Evolutionary conservation across 1,139 yeast genomes (phyloP).

Genomic region (Sugiyamaella sp.): DNA sequence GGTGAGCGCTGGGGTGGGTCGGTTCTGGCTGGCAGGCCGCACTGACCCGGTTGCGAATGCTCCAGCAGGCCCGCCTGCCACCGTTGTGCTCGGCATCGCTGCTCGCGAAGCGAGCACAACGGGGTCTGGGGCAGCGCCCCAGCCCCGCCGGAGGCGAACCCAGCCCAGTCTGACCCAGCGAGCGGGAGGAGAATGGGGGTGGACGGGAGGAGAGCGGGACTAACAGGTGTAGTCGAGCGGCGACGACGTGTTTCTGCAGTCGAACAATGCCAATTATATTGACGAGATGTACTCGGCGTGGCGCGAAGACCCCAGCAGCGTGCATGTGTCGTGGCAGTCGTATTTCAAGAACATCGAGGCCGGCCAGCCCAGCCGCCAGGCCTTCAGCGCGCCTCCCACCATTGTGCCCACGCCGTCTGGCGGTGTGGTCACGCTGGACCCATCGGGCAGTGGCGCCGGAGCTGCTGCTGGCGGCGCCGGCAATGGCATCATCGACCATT

Average conservation of each 20-base stretch:
- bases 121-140: neutral
- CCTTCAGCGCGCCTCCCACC: constrained; percentile 91
- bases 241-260: constrained; percentile 75
- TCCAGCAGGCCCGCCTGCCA: no score
- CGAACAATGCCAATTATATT: constrained; percentile 86
- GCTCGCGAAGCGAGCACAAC: no score
- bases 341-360: constrained; percentile 88
- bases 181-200: constrained; percentile 2
- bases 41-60: no score
- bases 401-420: constrained; percentile 75
- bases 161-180: neutral
- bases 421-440: constrained; percentile 50
- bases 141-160: neutral
- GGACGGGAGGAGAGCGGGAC: neutral
- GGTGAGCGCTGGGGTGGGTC: no score
- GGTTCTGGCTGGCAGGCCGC: no score
- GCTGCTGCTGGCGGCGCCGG: constrained; percentile 39
- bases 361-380: constrained; percentile 66
- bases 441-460: constrained; percentile 49
- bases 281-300: constrained; percentile 98
- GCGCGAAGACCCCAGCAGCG: constrained; percentile 86
- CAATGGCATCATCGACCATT: constrained; percentile 75
- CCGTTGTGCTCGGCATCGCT: no score
- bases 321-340: constrained; percentile 94
- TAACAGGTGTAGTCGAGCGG: constrained; percentile 10